phyloP scores from a whole-genome alignment of 78 protist species.

The Dictyostelium purpureum region DNA sequence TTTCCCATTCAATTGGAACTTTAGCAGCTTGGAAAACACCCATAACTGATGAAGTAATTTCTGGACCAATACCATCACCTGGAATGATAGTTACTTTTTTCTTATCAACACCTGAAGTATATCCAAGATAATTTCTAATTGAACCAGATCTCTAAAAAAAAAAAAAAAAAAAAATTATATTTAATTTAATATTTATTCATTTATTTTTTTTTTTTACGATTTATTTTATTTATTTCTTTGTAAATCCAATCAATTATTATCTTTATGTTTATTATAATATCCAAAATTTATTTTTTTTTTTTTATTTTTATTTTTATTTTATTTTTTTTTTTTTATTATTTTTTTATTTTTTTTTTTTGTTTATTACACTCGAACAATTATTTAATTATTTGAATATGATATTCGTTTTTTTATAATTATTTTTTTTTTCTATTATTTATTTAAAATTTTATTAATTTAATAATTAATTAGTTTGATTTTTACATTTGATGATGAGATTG shows the following conservation, averaged over 20 bases:
- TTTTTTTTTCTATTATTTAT: neutral
- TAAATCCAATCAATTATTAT: neutral
- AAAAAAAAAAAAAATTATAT: too few species aligned
- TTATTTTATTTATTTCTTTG: neutral
- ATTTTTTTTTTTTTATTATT: neutral
- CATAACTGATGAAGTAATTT: constrained; percentile 79
- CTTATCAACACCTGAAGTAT: constrained; percentile 40
- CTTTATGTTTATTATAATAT: neutral
- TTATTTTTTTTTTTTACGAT: neutral
- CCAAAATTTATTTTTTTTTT: neutral
- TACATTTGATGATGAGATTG: neutral
- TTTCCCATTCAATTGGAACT: constrained; percentile 86
- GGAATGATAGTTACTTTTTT: constrained; percentile 86
- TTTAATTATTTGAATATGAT: neutral
- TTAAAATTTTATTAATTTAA: neutral
- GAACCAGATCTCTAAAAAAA: constrained; percentile 21
- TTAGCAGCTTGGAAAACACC: constrained; percentile 84
- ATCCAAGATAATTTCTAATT: constrained; percentile 69
- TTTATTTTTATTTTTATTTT: neutral
- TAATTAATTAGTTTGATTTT: neutral
- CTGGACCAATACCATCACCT: constrained; percentile 92
- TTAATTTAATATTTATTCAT: neutral
- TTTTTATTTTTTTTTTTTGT: too few species aligned
- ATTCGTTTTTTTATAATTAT: neutral
- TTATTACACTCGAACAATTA: neutral